Evolutionary conservation across 768 basidiomycete species (phyloP), one percentile per base, ranked within the genome.

Genomic region (Pleurotus sapidus): DNA sequence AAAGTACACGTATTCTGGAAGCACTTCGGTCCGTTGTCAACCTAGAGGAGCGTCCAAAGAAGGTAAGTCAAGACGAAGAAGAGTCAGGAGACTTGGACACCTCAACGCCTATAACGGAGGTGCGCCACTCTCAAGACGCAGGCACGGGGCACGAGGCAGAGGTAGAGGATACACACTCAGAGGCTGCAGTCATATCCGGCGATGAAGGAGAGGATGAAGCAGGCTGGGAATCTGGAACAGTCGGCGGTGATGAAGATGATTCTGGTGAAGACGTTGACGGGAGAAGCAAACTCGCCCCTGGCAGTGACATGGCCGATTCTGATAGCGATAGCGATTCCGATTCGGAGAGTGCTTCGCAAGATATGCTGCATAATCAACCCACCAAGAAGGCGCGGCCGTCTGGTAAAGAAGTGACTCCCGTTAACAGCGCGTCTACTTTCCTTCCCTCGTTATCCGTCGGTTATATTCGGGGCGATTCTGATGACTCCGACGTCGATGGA

Each of bases 371-470:
- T 67, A 56, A 61, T 49, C 47, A 65, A 60, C 27, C 57, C 57
- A 56, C 65, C 47, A 65, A 65, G 59, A 46, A 65, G 12, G 38
- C 67, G 47, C 68, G 67, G 56, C 51, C 20, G 18, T 37, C 51
- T 7, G 39, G 34, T 12, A 54, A 54, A 25, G 37, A 54, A 9
- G 30, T 9, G 8, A 18, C 39, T 23, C 5, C 39, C 17, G 15
- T 17, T 5, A 42, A 20, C 12, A 54, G 24, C 17, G 51, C 51
- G 63, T 80, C 87, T 56, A 80, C 84, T 1, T 99, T 98, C 74
- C 78, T 98, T 2, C 96, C 97, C 23, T 90, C 92, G 2, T 83
- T 98, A 23, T 81, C 92, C 0, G 85, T 89, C 11, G 96, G 95
- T 2, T 99, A 89, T 68, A 79, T 87, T 42, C 82, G 83, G 47